These are phyloP conservation scores for Candida ipomoeae DNA, from an alignment of 805 yeast species.

Conservation along the genomic window DNA sequence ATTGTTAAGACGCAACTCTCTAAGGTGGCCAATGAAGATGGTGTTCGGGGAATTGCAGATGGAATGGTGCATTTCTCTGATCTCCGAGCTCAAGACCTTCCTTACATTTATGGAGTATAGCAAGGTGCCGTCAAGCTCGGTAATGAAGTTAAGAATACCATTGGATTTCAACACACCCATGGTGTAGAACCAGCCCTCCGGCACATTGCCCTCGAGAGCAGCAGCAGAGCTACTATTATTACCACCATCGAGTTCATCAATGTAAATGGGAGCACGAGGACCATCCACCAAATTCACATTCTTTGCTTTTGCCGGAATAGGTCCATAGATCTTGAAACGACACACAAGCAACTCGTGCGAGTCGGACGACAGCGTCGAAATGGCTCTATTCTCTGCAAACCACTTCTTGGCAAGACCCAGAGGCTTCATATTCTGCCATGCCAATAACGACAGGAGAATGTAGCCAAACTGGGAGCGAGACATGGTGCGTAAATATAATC, in stretches of 20 bases:
- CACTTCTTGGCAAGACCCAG: conserved; percentile 54
- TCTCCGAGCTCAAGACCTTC: conserved; percentile 52
- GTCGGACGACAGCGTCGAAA: conserved; percentile 17
- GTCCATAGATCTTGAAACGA: conserved; percentile 63
- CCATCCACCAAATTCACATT: conserved; percentile 36
- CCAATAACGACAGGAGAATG: conserved; percentile 43
- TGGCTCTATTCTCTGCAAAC: conserved; percentile 39
- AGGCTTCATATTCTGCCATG: conserved; percentile 56
- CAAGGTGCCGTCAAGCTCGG: conserved; percentile 61
- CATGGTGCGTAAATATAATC: conserved; percentile 34
- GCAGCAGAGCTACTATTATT: background rate
- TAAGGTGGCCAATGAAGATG: conserved; percentile 54
- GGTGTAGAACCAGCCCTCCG: conserved; percentile 67
- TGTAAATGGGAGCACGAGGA: conserved; percentile 34
- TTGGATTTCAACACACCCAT: conserved; percentile 66
- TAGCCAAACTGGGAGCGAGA: conserved; percentile 38
- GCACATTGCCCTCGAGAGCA: conserved; percentile 11
- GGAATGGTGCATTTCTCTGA: conserved; percentile 60
- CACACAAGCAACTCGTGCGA: conserved; percentile 51
- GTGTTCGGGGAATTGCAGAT: conserved; percentile 56
- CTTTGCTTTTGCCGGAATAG: conserved; percentile 42
- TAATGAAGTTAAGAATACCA: conserved; percentile 56
- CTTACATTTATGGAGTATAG: conserved; percentile 57
- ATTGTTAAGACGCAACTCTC: conserved; percentile 47
- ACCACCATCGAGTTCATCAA: conserved; percentile 9